Base-by-base conservation (phyloP, 2,329 filamentous ascomycete species). In the Fusarium sp. region DNA sequence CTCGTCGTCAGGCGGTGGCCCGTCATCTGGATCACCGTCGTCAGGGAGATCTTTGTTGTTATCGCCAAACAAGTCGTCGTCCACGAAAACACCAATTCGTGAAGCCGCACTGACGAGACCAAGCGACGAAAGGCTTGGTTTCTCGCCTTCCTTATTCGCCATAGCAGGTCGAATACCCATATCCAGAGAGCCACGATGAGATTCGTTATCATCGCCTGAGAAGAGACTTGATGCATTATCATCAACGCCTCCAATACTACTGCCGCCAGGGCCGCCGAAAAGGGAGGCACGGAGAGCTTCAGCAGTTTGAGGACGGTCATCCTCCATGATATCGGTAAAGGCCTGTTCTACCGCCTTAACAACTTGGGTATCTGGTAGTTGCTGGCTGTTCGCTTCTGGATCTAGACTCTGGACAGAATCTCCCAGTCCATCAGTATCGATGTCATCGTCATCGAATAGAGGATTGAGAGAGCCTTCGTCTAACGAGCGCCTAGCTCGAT, bases 291-390 rank as follows among this genome's bases (percentile, higher is more conserved):
- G 85, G 22, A 92, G 81, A 73, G 92, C 91, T 75, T 92, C 90
- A 3, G 89, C 87, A 26, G 89, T 90, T 56, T 93, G 84, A 20
- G 88, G 88, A 39, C 87, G 90, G 54, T 93, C 90, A 74, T 95
- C 91, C 75, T 94, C 94, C 86, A 99, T 93, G 71, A 99, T 99
- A 73, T 95, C 93, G 74, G 93, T 97, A 55, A 99, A 86, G 22
- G 95, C 96, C 74, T 93, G 91, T 81, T 98, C 95, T 89, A 99
- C 96, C 8, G 94, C 96, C 82, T 97, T 91, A 11, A 99, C 95
- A 35, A 98, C 92, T 68, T 92, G 89, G 2, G 89, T 93, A 78
- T 98, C 93, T 11, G 93, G 92, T 1, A 86, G 86, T 66, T 87
- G 87, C 15, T 88, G 86, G n/a, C 84, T 85, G 15, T 70, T 63